Conservation (phyloP, 352 stramenopile genomes). For the Peronospora farinosa region DNA sequence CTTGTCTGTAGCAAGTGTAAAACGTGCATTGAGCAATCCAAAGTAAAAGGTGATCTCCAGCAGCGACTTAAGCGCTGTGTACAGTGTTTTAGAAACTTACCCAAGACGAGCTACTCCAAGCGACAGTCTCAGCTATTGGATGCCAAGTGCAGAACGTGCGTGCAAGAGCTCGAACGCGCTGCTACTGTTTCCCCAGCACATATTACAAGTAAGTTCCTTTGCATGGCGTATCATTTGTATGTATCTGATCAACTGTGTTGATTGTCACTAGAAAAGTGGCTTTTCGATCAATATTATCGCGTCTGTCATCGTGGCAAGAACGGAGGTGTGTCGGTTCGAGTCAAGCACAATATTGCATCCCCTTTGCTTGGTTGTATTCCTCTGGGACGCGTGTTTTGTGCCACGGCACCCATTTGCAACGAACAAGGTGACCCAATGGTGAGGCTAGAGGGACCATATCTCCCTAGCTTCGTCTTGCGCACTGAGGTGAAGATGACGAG, state of each 20-base stretch:
- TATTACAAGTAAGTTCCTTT: slow-evolving; percentile 20
- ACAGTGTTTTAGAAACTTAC: slow-evolving; percentile 69
- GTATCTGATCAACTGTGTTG: not conserved
- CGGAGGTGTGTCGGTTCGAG: slow-evolving; percentile 55
- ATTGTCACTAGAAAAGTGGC: slow-evolving; percentile 42
- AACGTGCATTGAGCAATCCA: slow-evolving; percentile 36
- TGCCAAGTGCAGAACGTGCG: slow-evolving; percentile 55
- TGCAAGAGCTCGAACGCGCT: slow-evolving; percentile 41
- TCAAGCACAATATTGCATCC: slow-evolving; percentile 64
- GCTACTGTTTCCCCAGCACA: slow-evolving; percentile 22
- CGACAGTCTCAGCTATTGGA: slow-evolving; percentile 56
- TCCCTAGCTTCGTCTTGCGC: slow-evolving; percentile 31
- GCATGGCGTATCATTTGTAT: not conserved
- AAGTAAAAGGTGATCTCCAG: slow-evolving; percentile 12
- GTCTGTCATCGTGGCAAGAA: slow-evolving; percentile 61
- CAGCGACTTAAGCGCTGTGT: slow-evolving; percentile 54
- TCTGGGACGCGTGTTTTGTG: slow-evolving; percentile 56
- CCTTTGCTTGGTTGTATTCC: slow-evolving; percentile 55
- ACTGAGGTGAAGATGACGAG: slow-evolving; percentile 12
- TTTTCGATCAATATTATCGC: slow-evolving; percentile 58
- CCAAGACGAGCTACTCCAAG: slow-evolving; percentile 61
- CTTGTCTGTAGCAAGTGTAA: slow-evolving; percentile 47
- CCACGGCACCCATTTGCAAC: slow-evolving; percentile 54
- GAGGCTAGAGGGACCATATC: slow-evolving; percentile 39
- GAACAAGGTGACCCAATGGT: slow-evolving; percentile 75